A percentile compares a stretch with the other conserved stretches of the same genome.
Evolutionary conservation across 495 filamentous ascomycete species (phyloP).

Genomic region (Talaromyces liani): DNA sequence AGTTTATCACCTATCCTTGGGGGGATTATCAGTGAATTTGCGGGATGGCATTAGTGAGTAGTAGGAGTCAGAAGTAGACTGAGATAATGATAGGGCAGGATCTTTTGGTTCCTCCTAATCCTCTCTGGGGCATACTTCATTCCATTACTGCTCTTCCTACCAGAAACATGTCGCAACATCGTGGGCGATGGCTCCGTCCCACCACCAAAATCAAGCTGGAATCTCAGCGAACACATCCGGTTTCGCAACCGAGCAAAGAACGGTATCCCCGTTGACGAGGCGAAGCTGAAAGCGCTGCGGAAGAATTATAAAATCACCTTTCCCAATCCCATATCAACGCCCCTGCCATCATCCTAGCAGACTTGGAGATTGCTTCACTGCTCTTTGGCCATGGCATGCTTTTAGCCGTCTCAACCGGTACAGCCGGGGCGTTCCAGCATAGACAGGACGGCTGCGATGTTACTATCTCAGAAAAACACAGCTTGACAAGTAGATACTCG

Average conservation of each 20-base stretch:
- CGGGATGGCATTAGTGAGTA: conserved; percentile 49
- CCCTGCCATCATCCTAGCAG: conserved; percentile 56
- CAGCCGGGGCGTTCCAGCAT: conserved; percentile 13
- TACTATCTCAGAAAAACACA: too few relatives aligned
- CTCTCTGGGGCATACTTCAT: conserved; percentile 32
- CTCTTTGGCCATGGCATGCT: conserved; percentile 43
- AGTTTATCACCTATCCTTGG: conserved; percentile 55
- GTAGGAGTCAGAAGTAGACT: too few relatives aligned
- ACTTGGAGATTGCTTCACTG: conserved; percentile 42
- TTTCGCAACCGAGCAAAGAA: conserved; percentile 12
- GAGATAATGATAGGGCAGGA: too few relatives aligned
- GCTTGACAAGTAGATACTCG: too few relatives aligned
- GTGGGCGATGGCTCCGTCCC: conserved; percentile 34
- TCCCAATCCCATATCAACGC: conserved; percentile 63
- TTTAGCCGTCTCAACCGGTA: conserved; percentile 13
- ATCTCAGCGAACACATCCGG: conserved; percentile 19
- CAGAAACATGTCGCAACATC: conserved; percentile 35
- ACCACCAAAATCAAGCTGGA: conserved; percentile 10
- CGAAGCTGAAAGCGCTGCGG: conserved; percentile 14
- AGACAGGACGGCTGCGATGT: too few relatives aligned
- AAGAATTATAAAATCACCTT: conserved; percentile 41
- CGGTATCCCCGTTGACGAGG: conserved; percentile 10
- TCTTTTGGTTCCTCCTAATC: conserved; percentile 67
- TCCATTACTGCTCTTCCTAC: conserved; percentile 26
- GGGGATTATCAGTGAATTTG: conserved; percentile 51